Evolutionary conservation across 768 basidiomycete species (phyloP).

Genomic region (Podaxis sp.): DNA sequence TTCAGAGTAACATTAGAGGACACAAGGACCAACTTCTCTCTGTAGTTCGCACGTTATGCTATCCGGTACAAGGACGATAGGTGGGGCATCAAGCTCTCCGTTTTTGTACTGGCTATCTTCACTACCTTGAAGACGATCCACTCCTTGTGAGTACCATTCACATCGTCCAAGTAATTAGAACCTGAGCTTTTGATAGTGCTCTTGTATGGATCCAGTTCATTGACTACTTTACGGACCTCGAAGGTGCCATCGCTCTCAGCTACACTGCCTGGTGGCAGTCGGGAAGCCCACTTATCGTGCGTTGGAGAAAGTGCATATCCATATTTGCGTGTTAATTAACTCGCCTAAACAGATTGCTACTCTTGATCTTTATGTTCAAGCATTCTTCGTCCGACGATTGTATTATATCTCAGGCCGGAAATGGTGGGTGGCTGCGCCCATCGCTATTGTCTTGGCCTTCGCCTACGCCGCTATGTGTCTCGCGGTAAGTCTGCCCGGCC

Average conservation of each 20-base stretch:
- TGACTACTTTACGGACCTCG: conserved; percentile 26
- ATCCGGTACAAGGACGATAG: conserved; percentile 24
- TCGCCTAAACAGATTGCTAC: conserved; percentile 24
- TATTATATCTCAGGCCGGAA: conserved; percentile 25
- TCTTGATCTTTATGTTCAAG: conserved; percentile 32
- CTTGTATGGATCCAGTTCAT: conserved; percentile 30
- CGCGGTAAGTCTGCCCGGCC: conserved; percentile 21
- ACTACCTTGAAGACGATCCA: conserved; percentile 31
- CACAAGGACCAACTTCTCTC: not conserved
- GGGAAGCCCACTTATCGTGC: conserved; percentile 29
- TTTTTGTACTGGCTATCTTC: conserved; percentile 24
- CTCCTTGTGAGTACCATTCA: conserved; percentile 24
- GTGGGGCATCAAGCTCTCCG: conserved; percentile 19
- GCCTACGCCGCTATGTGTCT: conserved; percentile 27
- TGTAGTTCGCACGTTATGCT: conserved; percentile 29
- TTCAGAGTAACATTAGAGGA: not conserved
- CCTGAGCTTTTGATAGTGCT: conserved; percentile 20
- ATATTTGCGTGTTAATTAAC: not conserved
- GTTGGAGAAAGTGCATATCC: not conserved
- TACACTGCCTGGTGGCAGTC: conserved; percentile 34
- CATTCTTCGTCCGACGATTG: conserved; percentile 30
- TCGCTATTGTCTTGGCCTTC: conserved; percentile 25
- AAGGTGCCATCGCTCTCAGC: conserved; percentile 27
- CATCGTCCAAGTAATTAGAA: not conserved
- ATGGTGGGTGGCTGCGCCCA: conserved; percentile 23